phyloP scores from a whole-genome alignment of 2,329 filamentous ascomycete species.

The Dactylonectria macrodidyma region DNA sequence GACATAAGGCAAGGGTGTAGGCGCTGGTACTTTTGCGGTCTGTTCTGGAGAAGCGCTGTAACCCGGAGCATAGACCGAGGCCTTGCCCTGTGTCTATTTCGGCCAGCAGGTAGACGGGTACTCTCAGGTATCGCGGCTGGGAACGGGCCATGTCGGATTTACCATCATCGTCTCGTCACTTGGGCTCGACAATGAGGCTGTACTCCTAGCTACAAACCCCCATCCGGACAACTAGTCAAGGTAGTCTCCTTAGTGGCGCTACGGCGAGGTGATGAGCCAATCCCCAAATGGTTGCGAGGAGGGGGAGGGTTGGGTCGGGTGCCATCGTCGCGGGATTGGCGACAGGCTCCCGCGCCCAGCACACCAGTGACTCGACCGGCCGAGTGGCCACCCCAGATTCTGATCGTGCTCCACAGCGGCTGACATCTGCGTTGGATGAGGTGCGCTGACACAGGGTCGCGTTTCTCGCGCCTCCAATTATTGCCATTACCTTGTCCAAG shows the following conservation, averaged over 20 bases:
- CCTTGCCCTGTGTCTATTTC: slow-evolving; percentile 12
- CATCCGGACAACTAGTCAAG: slow-evolving; percentile 18
- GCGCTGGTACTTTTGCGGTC: slow-evolving; percentile 7
- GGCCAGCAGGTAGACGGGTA: slow-evolving; percentile 12
- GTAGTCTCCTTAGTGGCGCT: slow-evolving; percentile 21
- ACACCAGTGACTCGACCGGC: slow-evolving; percentile 33
- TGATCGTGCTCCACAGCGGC: slow-evolving; percentile 45
- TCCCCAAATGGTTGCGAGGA: slow-evolving; percentile 9
- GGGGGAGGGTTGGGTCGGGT: slow-evolving; percentile 25
- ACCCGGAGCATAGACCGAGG: slow-evolving; percentile 13
- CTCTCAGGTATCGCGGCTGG: neutral
- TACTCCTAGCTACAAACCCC: neutral
- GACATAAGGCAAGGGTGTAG: slow-evolving; percentile 12
- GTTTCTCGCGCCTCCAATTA: slow-evolving; percentile 38
- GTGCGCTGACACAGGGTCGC: slow-evolving; percentile 34
- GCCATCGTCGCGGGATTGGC: slow-evolving; percentile 29
- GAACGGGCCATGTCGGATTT: slow-evolving; percentile 1
- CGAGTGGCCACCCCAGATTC: slow-evolving; percentile 41
- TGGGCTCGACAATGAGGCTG: neutral
- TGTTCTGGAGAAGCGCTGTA: slow-evolving; percentile 13
- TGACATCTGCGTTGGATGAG: slow-evolving; percentile 40
- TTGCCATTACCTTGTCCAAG: slow-evolving; percentile 34
- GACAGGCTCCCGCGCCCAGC: slow-evolving; percentile 29
- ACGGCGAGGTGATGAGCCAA: slow-evolving; percentile 17
- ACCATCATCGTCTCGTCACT: neutral